Base-by-base conservation (phyloP, 306 rosid species). In the Datisca glomerata region DNA sequence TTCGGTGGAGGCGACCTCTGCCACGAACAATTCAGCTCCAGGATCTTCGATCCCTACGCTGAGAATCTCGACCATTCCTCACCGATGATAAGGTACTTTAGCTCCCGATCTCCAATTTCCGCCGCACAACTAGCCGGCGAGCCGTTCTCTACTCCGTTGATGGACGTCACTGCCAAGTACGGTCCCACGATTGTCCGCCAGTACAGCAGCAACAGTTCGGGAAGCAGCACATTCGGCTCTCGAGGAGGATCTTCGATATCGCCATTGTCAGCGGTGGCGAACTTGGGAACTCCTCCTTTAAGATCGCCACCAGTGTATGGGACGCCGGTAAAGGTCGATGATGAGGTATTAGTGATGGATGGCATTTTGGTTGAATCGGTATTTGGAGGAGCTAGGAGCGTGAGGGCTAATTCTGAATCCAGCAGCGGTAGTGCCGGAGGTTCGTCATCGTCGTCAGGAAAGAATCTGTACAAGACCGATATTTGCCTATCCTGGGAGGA, bases 261-360 rank as follows among this genome's bases (percentile, higher is more conserved):
- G 23, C 77, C 89, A 39, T 67, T 74, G 16, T 68, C 83, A 21
- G 39, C 74, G 0, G 21, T 74, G 4, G 89, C 74, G 56, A 79
- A 79, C 52, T 35, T 78, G 47, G 58, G 40, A 25, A 48, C 60
- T 4, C 39, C 48, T 5, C 37, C 28, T 23, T 21, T 23, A 10
- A 43, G 43, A 56, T 44, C 80, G 28, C 68, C 73, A 44, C 57
- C 68, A 35, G 35, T 45, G 20, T 79, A 74, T 56, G 17, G 74
- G 41, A 42, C 80, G 18, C 72, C 72, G 4, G 59, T 75, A 13
- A 79, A 68, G 57, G 69, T 44, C 11, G 74, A 71, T 5, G 89
- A 79, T 18, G 89, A 79, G 34, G 74, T 68, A 27, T 12, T 79
- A 21, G 89, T 79, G 25, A 74, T 79, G 72, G 80, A 79, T 53